Conservation (phyloP, 768 basidiomycete genomes). For the Suillus decipiens region DNA sequence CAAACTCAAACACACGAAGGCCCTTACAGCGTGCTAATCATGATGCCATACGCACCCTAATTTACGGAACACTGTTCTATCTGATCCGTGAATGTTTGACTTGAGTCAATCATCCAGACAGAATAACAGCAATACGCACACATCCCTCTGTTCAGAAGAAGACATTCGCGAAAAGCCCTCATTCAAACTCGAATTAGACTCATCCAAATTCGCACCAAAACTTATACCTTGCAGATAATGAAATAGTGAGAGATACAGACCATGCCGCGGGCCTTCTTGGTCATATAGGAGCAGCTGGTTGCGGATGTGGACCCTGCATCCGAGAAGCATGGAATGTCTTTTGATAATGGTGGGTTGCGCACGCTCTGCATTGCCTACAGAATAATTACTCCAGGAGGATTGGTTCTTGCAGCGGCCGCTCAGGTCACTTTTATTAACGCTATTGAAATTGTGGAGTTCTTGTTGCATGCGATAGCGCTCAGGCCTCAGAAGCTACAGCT, state of each 20-base stretch:
- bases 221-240: slow-evolving; percentile 82
- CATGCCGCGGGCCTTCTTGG: slow-evolving; percentile 47
- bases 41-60: not conserved
- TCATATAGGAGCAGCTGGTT: slow-evolving; percentile 77
- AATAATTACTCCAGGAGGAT: slow-evolving; percentile 63
- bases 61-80: not conserved
- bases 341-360: slow-evolving; percentile 85
- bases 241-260: slow-evolving; percentile 75
- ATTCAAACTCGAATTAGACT: slow-evolving; percentile 87
- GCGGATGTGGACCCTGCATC: slow-evolving; percentile 69
- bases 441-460: slow-evolving; percentile 90
- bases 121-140: not conserved
- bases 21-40: slow-evolving; percentile 1
- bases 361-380: slow-evolving; percentile 89
- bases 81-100: not conserved
- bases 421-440: slow-evolving; percentile 71
- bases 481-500: slow-evolving; percentile 84
- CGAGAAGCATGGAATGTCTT: slow-evolving; percentile 76
- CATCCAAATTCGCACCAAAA: slow-evolving; percentile 79
- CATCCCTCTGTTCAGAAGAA: slow-evolving; percentile 74
- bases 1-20: not conserved
- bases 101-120: not conserved
- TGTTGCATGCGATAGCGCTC: slow-evolving; percentile 60
- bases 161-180: slow-evolving; percentile 65
- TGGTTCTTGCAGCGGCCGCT: slow-evolving; percentile 83